Evolutionary conservation across 495 filamentous ascomycete genomes (phyloP).

Genomic region (Penicillium fimorum): DNA sequence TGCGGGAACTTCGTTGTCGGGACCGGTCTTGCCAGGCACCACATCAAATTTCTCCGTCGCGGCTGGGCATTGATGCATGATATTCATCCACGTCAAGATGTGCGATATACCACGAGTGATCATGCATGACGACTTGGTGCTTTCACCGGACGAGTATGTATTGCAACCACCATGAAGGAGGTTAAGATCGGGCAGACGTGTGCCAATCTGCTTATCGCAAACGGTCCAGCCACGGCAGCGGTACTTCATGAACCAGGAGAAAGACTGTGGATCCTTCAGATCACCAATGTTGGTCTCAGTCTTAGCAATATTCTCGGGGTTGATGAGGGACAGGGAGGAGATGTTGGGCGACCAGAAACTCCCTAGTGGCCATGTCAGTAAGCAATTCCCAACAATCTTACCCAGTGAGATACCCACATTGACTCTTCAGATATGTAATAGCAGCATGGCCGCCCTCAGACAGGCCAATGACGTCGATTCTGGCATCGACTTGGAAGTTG

Average conservation of each 20-base stretch:
- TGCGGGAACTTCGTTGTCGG: neutral
- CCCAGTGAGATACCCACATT: slow-evolving; percentile 44
- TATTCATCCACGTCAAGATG: slow-evolving; percentile 45
- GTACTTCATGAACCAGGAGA: slow-evolving; percentile 42
- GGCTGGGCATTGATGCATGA: slow-evolving; percentile 20
- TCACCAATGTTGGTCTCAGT: slow-evolving; percentile 20
- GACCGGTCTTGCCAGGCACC: neutral
- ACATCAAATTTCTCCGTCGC: neutral
- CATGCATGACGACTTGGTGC: slow-evolving; percentile 39
- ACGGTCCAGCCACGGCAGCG: slow-evolving; percentile 61
- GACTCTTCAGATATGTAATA: slow-evolving; percentile 53
- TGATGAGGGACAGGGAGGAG: slow-evolving; percentile 34
- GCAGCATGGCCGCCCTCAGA: slow-evolving; percentile 52
- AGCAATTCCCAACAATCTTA: neutral
- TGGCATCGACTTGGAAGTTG: slow-evolving; percentile 39
- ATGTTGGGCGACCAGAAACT: slow-evolving; percentile 32
- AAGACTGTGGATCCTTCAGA: slow-evolving; percentile 20
- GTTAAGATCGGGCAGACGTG: slow-evolving; percentile 43
- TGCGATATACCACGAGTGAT: slow-evolving; percentile 36
- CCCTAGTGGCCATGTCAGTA: slow-evolving; percentile 28
- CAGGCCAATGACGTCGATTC: slow-evolving; percentile 64
- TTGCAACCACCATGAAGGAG: slow-evolving; percentile 45
- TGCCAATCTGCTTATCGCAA: slow-evolving; percentile 47
- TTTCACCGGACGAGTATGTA: slow-evolving; percentile 47
- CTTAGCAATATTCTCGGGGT: slow-evolving; percentile 29